phyloP scores from a whole-genome alignment of 2,329 filamentous ascomycete genomes.

The Exophiala sideris region DNA sequence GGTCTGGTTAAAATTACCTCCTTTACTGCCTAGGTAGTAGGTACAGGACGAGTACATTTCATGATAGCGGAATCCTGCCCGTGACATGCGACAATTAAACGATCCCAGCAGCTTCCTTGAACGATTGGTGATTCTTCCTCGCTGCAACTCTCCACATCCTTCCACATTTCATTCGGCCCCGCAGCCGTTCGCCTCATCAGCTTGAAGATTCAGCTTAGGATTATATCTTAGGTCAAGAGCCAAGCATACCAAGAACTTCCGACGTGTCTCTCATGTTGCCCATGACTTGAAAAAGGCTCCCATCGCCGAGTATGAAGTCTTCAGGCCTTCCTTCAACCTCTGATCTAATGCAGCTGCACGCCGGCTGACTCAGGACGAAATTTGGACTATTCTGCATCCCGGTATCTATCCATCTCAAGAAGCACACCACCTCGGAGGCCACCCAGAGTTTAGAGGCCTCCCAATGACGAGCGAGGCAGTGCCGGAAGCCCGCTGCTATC shows the following conservation, averaged over 20 bases:
- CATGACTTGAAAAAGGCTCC: constrained; percentile 10
- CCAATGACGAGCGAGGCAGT: constrained; percentile 18
- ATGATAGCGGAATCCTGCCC: too few relatives aligned
- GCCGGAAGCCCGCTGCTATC: background rate
- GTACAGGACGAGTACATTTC: too few relatives aligned
- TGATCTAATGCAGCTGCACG: constrained; percentile 27
- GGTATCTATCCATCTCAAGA: background rate
- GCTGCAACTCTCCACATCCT: constrained; percentile 5
- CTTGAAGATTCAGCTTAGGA: constrained; percentile 22
- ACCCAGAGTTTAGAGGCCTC: constrained; percentile 10
- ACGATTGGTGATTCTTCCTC: too few relatives aligned
- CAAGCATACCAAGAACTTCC: constrained; percentile 22
- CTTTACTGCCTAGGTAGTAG: too few relatives aligned
- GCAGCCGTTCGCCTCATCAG: constrained; percentile 16
- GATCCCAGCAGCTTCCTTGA: too few relatives aligned
- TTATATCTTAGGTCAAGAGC: constrained; percentile 7
- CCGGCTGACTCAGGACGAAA: constrained; percentile 16
- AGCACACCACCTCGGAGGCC: background rate
- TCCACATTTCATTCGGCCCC: constrained; percentile 14
- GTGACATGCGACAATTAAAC: too few relatives aligned
- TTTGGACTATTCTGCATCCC: background rate
- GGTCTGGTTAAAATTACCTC: too few relatives aligned
- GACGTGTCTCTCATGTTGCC: constrained; percentile 8
- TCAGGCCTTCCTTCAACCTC: constrained; percentile 15
- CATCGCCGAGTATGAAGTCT: constrained; percentile 16